Conservation (phyloP, 2,329 filamentous ascomycete genomes). For the Colletotrichum plurivorum region DNA sequence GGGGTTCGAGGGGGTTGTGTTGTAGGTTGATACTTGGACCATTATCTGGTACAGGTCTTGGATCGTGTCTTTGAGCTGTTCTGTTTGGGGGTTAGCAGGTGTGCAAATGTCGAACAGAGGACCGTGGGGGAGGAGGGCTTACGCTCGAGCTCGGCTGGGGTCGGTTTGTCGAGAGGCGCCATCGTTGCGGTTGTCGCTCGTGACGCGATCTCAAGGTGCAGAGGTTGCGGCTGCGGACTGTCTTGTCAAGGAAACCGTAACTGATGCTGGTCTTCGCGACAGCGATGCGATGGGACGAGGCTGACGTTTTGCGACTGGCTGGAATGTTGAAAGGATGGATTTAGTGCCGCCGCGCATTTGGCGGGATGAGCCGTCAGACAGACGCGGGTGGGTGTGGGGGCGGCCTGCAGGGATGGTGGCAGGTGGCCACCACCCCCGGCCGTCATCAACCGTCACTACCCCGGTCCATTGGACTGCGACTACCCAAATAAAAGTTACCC, state of each 20-base stretch:
- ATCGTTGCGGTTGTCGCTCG: slow-evolving; percentile 44
- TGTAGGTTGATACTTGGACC: slow-evolving; percentile 74
- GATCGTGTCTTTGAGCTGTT: slow-evolving; percentile 73
- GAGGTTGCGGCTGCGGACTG: background rate
- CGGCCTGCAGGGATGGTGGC: slow-evolving; percentile 7
- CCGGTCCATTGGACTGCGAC: background rate
- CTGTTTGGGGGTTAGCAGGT: slow-evolving; percentile 50
- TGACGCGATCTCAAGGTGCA: too few relatives aligned
- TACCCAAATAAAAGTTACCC: slow-evolving; percentile 2
- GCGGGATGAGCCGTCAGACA: slow-evolving; percentile 32
- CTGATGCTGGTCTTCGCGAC: background rate
- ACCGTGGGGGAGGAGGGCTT: slow-evolving; percentile 27
- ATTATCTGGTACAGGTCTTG: slow-evolving; percentile 75
- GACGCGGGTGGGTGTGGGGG: slow-evolving; percentile 28
- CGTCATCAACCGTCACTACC: slow-evolving; percentile 11
- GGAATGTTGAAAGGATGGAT: background rate
- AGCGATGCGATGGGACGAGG: slow-evolving; percentile 14
- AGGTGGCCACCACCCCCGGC: background rate
- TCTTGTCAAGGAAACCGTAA: background rate
- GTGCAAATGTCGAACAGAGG: background rate
- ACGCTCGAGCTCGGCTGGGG: slow-evolving; percentile 58
- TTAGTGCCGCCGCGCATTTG: background rate
- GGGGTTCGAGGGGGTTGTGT: slow-evolving; percentile 52
- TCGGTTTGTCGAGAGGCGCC: slow-evolving; percentile 57
- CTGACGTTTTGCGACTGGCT: slow-evolving; percentile 16